Percentiles rank a stretch among this genome's conserved stretches.
phyloP scores from a whole-genome alignment of 148 eudicot genomes.

The Simmondsia chinensis region DNA sequence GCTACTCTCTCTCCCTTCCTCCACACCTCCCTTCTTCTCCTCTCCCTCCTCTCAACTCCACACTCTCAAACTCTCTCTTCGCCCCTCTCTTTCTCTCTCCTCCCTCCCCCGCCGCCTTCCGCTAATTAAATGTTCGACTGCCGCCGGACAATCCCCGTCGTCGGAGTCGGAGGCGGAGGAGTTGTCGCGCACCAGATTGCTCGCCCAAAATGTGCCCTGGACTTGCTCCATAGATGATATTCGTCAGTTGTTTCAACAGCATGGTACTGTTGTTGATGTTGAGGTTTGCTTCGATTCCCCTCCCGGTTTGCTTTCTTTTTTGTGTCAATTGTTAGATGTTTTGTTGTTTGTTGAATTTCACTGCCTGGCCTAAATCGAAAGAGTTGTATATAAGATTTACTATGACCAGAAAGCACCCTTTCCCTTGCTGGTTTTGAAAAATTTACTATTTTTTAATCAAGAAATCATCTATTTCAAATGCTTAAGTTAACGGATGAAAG shows the following conservation, averaged over 20 bases:
- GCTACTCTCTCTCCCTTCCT: conserved; percentile 4
- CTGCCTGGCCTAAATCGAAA: conserved; percentile 8
- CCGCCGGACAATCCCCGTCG: conserved; percentile 18
- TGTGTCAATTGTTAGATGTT: not conserved
- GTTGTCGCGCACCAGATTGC: conserved; percentile 38
- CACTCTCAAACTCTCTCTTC: conserved; percentile 11
- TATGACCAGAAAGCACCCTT: too few species aligned
- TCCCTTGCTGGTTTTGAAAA: too few species aligned
- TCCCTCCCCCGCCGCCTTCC: conserved; percentile 4
- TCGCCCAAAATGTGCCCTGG: conserved; percentile 83
- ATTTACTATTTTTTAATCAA: too few species aligned
- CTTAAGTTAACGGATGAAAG: too few species aligned
- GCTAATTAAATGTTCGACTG: conserved; percentile 13
- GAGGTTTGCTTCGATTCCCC: conserved; percentile 33
- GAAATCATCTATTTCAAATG: too few species aligned
- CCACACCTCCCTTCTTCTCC: conserved; percentile 7
- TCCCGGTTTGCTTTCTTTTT: not conserved
- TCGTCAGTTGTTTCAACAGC: conserved; percentile 59
- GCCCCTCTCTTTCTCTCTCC: not conserved
- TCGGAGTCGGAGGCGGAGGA: conserved; percentile 21
- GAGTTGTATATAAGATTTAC: too few species aligned
- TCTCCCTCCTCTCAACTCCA: conserved; percentile 4
- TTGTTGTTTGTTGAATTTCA: not conserved
- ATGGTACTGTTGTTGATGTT: conserved; percentile 67
- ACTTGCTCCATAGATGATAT: conserved; percentile 53